These are phyloP conservation scores for Pyricularia sp. DNA, from an alignment of 2,329 filamentous ascomycete species.

Conservation along the genomic window DNA sequence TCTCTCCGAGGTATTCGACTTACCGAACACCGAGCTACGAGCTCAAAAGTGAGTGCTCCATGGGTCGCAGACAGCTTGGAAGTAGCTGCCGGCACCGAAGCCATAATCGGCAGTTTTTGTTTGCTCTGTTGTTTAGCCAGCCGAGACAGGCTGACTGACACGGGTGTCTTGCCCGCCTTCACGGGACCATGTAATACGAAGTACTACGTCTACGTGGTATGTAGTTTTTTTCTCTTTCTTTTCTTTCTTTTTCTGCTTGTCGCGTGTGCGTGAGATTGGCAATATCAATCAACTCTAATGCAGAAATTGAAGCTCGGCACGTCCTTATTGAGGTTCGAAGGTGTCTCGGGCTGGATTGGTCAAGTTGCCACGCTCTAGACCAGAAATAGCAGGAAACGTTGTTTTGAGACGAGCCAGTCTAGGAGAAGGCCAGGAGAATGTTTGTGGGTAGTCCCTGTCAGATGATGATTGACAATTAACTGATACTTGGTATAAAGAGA, in stretches of 20 bases:
- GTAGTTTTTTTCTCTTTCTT: neutral
- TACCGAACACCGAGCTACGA: conserved; percentile 16
- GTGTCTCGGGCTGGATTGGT: neutral
- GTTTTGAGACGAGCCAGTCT: neutral
- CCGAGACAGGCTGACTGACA: neutral
- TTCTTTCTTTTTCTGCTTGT: neutral
- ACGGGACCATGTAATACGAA: neutral
- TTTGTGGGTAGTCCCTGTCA: neutral
- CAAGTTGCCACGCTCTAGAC: no score
- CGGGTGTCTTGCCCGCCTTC: neutral
- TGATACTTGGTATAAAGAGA: neutral
- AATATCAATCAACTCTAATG: neutral
- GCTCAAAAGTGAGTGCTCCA: conserved; percentile 20
- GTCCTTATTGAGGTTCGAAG: no score
- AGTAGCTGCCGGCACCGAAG: conserved; percentile 8
- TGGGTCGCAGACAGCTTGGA: conserved; percentile 14
- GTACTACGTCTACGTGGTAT: neutral
- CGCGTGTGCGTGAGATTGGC: neutral
- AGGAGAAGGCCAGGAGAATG: neutral
- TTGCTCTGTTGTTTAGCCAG: neutral
- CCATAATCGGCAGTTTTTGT: conserved; percentile 12
- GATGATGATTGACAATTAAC: neutral
- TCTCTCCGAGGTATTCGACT: neutral
- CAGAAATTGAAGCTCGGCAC: neutral
- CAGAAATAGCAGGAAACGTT: no score